Evolutionary conservation across 2,329 filamentous ascomycete genomes (phyloP), one percentile per base, ranked within the genome.

Genomic region (Diplodia seriata): DNA sequence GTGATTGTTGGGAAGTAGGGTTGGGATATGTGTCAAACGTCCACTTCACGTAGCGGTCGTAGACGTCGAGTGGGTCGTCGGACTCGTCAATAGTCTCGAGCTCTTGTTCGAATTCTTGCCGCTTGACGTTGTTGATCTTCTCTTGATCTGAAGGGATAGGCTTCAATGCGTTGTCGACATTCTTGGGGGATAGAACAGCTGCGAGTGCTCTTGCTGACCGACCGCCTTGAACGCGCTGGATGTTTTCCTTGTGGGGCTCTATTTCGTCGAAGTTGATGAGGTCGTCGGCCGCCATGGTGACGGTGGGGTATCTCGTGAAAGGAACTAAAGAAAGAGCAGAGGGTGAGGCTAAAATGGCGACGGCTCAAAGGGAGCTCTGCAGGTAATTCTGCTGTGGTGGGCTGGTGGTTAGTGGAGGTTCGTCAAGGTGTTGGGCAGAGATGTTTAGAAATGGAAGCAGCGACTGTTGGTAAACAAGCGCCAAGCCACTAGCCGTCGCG

Each of bases 161-260:
- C n/a, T 81, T 69, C 73, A 79, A 61, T 56, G 87, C 80, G 50
- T 85, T 84, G 50, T 86, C 72, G 18, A 74, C 75, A 8, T 78
- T 70, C 36, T 76, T 85, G 66, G 91, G 85, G 70, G 93, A 90
- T 85, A 93, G 93, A 38, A 93, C 87, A 66, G 93, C 87, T 36
- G 90, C 93, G 63, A 99, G 89, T 66, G 95, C 94, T 81, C 90
- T 92, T 55, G 94, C 95, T 50, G 94, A 98, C 71, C 95, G 85
- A 40, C 90, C 95, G 70, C 92, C 91, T 18, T 94, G 94, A 14
- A 99, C 86, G 26, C 93, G 90, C 80, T 97, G 94, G 68, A 99
- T 97, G 80, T 99, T 99, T 82, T 99, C 95, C 81, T 99, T 99
- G 74, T 97, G 94, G 56, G 87, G 88, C 82, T 99, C 95, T 81